Evolutionary conservation across 495 filamentous ascomycete genomes (phyloP).

Genomic region (Letharia columbiana): DNA sequence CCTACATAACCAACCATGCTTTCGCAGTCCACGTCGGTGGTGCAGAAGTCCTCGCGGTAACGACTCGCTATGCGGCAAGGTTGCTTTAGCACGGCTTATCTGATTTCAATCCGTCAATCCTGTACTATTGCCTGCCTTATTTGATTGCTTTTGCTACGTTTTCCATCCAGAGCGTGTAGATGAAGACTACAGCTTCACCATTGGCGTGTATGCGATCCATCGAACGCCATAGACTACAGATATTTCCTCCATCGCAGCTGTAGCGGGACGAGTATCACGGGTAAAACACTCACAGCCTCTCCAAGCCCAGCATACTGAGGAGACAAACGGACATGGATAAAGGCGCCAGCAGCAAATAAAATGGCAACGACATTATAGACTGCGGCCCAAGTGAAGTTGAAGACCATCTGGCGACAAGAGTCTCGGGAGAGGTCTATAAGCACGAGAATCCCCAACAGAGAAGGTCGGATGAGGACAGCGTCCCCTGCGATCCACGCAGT

Average conservation of each 20-base stretch:
- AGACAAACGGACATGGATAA: conserved; percentile 54
- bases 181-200: neutral
- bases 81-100: neutral
- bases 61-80: neutral
- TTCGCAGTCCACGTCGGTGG: neutral
- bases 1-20: neutral
- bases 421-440: conserved; percentile 51
- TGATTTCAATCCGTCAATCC: neutral
- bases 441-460: conserved; percentile 46
- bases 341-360: conserved; percentile 60
- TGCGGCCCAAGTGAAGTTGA: conserved; percentile 69
- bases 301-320: conserved; percentile 69
- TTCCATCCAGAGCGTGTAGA: neutral
- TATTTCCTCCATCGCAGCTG: conserved; percentile 32
- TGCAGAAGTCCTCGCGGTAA: neutral
- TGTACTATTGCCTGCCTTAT: neutral
- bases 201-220: neutral
- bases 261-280: conserved; percentile 55
- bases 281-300: conserved; percentile 69
- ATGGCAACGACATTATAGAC: conserved; percentile 70
- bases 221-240: neutral
- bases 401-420: conserved; percentile 47
- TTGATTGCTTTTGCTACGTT: neutral
- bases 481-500: conserved; percentile 62
- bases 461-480: conserved; percentile 52